Evolutionary conservation across 108 stramenopile genomes (phyloP).

Genomic region (Skeletonema marinoi): DNA sequence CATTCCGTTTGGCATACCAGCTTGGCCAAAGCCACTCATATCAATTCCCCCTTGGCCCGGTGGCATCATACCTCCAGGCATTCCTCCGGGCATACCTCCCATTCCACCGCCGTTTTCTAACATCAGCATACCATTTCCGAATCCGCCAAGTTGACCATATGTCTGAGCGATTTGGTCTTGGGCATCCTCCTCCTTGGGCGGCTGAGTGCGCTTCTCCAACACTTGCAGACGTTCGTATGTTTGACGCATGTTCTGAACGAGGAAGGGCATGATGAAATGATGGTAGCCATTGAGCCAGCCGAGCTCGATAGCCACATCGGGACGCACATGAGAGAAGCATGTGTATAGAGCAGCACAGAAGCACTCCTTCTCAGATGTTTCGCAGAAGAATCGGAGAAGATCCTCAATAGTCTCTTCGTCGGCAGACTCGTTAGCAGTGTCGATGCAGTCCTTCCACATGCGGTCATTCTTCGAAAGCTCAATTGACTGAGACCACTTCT

Average conservation of each 20-base stretch:
- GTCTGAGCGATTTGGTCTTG: slow-evolving; percentile 80
- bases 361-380: slow-evolving; percentile 97
- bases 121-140: slow-evolving; percentile 78
- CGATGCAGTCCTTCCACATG: slow-evolving; percentile 99
- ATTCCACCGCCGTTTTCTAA: slow-evolving; percentile 67
- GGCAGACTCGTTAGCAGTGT: slow-evolving; percentile 96
- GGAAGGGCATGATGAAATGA: slow-evolving; percentile 98
- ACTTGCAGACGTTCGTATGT: slow-evolving; percentile 82
- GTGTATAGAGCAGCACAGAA: slow-evolving; percentile 97
- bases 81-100: slow-evolving; percentile 14
- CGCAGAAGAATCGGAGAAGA: slow-evolving; percentile 98
- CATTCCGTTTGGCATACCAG: slow-evolving; percentile 47
- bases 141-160: slow-evolving; percentile 78
- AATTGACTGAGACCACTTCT: slow-evolving; percentile 95
- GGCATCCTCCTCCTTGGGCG: slow-evolving; percentile 82
- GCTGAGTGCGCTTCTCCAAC: slow-evolving; percentile 93
- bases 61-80: slow-evolving; percentile 29
- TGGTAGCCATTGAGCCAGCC: slow-evolving; percentile 99
- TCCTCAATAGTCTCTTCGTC: slow-evolving; percentile 93
- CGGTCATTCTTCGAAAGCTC: slow-evolving; percentile 96
- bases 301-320: slow-evolving; percentile 98
- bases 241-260: slow-evolving; percentile 96
- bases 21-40: neutral
- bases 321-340: slow-evolving; percentile 95
- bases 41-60: slow-evolving; percentile 2